phyloP scores from a whole-genome alignment of 1,284 basidiomycete species.

The Lignosus rhinocerotis region DNA sequence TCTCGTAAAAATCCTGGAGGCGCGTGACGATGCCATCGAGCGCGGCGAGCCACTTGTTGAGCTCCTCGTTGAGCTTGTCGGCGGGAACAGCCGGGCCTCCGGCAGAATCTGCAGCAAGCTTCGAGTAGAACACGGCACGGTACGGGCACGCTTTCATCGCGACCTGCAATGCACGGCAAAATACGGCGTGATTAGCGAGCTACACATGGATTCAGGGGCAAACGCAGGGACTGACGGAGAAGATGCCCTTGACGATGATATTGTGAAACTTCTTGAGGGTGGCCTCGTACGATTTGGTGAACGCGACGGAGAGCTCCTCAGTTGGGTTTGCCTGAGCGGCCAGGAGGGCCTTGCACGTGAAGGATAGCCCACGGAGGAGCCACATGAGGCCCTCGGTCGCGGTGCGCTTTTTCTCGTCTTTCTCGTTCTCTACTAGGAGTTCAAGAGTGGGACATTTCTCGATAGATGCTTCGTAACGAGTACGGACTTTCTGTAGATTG shows the following conservation, averaged over 20 bases:
- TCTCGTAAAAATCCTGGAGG: conserved; percentile 74
- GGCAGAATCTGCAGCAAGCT: conserved; percentile 75
- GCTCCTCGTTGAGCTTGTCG: conserved; percentile 69
- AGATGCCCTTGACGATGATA: conserved; percentile 85
- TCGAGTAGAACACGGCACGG: conserved; percentile 86
- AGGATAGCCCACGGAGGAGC: conserved; percentile 87
- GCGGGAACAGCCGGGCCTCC: conserved; percentile 56
- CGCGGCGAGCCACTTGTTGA: conserved; percentile 69
- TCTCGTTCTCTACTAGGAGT: conserved; percentile 83
- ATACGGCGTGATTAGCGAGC: conserved; percentile 8
- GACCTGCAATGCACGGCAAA: conserved; percentile 49
- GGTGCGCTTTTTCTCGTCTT: conserved; percentile 80
- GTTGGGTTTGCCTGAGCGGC: conserved; percentile 67
- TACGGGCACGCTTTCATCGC: conserved; percentile 98
- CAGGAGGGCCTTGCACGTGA: conserved; percentile 87
- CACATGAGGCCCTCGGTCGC: conserved; percentile 94
- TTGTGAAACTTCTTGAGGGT: conserved; percentile 89
- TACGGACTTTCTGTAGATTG: conserved; percentile 78
- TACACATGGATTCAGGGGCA: conserved; percentile 1
- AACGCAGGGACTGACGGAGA: conserved; percentile 61
- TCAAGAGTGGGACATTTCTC: conserved; percentile 79
- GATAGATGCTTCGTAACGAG: conserved; percentile 72
- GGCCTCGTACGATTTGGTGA: conserved; percentile 81
- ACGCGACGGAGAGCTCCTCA: conserved; percentile 77
- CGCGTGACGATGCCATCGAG: conserved; percentile 71